These are phyloP conservation scores for Curvularia sp. DNA, from an alignment of 2,329 filamentous ascomycete species.

Conservation along the genomic window DNA sequence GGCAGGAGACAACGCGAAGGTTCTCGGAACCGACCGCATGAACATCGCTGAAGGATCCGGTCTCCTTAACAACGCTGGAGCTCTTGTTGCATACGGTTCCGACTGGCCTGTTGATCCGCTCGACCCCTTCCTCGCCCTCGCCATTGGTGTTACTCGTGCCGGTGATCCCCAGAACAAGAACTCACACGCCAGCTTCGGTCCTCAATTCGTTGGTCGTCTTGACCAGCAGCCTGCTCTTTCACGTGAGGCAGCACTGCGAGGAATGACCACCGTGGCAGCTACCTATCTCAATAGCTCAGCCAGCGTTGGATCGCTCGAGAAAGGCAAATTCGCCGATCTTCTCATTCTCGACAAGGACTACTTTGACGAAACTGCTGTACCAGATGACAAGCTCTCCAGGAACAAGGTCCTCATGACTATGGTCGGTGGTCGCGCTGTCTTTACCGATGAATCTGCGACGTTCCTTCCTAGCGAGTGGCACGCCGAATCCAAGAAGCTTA, in stretches of 20 bases:
- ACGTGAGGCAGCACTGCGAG: conserved; percentile 7
- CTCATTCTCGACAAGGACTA: conserved; percentile 8
- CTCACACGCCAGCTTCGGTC: conserved; percentile 6
- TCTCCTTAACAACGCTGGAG: conserved; percentile 3
- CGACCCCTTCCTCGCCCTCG: conserved; percentile 10
- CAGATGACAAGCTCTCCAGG: conserved; percentile 5
- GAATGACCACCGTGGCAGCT: conserved; percentile 8
- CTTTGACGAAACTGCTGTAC: conserved; percentile 4
- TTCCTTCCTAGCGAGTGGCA: conserved; percentile 10
- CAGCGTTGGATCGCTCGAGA: conserved; percentile 10
- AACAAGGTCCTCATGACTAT: conserved; percentile 10
- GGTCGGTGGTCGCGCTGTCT: conserved; percentile 11
- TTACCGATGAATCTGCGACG: conserved; percentile 5
- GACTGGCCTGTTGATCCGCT: conserved; percentile 12
- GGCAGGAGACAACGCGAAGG: background rate
- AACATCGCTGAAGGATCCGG: background rate
- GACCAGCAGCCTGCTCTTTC: conserved; percentile 7
- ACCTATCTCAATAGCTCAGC: conserved; percentile 5
- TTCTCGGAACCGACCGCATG: conserved; percentile 6
- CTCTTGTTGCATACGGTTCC: conserved; percentile 8
- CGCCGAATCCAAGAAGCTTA: conserved; percentile 5
- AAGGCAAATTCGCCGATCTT: conserved; percentile 9
- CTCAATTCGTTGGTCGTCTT: conserved; percentile 7
- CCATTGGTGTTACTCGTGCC: conserved; percentile 5
- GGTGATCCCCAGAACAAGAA: conserved; percentile 10